Conservation (phyloP, 768 basidiomycete species). For the Tubosaeta brunneosetosa region DNA sequence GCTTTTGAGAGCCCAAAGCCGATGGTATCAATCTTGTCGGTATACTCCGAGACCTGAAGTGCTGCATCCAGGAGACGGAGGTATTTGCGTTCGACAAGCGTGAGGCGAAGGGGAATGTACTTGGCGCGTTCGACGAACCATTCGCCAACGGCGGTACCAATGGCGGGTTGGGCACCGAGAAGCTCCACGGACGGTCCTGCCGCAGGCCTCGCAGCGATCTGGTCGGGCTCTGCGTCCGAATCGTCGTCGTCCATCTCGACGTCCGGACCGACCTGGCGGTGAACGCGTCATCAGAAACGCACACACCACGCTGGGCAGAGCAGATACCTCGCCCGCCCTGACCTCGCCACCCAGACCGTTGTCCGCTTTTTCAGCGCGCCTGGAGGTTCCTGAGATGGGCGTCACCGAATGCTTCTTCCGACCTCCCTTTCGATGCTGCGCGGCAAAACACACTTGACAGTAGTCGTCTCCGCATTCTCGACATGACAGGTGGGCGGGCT, state of each 20-base stretch:
- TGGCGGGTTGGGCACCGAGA: constrained; percentile 52
- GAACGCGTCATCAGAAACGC: constrained; percentile 6
- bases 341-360: constrained; percentile 14
- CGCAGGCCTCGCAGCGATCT: constrained; percentile 29
- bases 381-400: constrained; percentile 33
- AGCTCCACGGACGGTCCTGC: constrained; percentile 27
- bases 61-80: constrained; percentile 84
- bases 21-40: constrained; percentile 84
- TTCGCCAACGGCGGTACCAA: constrained; percentile 65
- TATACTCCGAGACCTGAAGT: constrained; percentile 80
- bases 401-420: constrained; percentile 60
- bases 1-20: constrained; percentile 75
- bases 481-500: constrained; percentile 73
- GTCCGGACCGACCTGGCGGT: constrained; percentile 28
- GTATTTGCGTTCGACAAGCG: constrained; percentile 72
- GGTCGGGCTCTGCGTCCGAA: constrained; percentile 38
- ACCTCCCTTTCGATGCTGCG: constrained; percentile 79
- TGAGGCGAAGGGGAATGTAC: constrained; percentile 76
- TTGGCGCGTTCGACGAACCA: constrained; percentile 83
- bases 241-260: constrained; percentile 32
- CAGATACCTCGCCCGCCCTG: constrained; percentile 20
- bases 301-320: background rate
- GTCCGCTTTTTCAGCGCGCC: constrained; percentile 4
- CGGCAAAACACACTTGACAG: constrained; percentile 83
- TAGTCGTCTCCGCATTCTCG: constrained; percentile 68